Evolutionary conservation across 495 filamentous ascomycete species (phyloP).

Genomic region (Penicillium flavigenum): DNA sequence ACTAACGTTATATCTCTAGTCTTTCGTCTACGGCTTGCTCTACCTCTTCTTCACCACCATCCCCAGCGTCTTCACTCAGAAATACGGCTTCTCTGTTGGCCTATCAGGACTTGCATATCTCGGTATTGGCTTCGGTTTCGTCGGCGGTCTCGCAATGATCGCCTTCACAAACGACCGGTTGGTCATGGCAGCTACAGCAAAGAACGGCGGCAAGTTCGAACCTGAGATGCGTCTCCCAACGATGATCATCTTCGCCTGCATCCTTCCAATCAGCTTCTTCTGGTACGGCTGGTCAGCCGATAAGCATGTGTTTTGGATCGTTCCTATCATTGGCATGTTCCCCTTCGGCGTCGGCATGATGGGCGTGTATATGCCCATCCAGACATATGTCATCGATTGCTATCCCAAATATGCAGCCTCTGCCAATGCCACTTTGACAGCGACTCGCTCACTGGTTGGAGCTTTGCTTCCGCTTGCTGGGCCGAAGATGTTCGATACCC

Average conservation of each 20-base stretch:
- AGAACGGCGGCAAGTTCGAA: conserved; percentile 54
- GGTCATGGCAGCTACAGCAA: conserved; percentile 52
- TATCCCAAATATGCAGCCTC: conserved; percentile 46
- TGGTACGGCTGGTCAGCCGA: conserved; percentile 34
- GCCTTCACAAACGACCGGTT: conserved; percentile 57
- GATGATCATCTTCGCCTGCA: conserved; percentile 56
- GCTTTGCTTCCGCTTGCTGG: conserved; percentile 60
- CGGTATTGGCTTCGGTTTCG: conserved; percentile 59
- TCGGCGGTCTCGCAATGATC: conserved; percentile 46
- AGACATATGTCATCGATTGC: conserved; percentile 23
- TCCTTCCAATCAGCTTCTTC: conserved; percentile 36
- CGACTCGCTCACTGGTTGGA: conserved; percentile 55
- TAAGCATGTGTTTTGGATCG: conserved; percentile 32
- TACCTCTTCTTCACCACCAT: conserved; percentile 73
- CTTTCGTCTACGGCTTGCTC: conserved; percentile 62
- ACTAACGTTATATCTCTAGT: not conserved
- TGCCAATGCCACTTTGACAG: conserved; percentile 54
- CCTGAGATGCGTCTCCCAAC: conserved; percentile 66
- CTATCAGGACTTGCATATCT: conserved; percentile 60
- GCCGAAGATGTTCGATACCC: conserved; percentile 54
- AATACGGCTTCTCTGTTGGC: conserved; percentile 55
- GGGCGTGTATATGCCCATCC: conserved; percentile 22
- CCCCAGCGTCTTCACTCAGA: conserved; percentile 57
- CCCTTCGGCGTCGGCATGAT: conserved; percentile 30
- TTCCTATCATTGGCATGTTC: conserved; percentile 34